These are phyloP conservation scores for Fonsecaea nubica DNA, from an alignment of 2,329 filamentous ascomycete species.

Conservation along the genomic window DNA sequence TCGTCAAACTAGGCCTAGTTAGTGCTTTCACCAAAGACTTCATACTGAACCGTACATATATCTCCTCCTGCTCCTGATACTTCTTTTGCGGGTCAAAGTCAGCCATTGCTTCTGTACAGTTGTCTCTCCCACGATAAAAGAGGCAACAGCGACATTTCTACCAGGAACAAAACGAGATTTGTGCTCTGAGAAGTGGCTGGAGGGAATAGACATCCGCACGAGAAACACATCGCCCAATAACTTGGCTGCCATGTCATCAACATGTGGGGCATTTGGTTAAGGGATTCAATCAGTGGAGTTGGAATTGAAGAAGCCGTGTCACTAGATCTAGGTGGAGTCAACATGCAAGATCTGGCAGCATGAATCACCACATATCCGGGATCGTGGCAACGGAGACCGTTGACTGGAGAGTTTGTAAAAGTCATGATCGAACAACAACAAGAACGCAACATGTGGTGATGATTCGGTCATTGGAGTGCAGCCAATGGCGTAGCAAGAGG, in stretches of 20 bases:
- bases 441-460: background rate
- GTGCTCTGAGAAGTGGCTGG: background rate
- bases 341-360: background rate
- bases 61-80: conserved; percentile 38
- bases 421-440: background rate
- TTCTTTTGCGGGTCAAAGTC: conserved; percentile 36
- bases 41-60: conserved; percentile 36
- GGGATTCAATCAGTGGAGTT: background rate
- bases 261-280: background rate
- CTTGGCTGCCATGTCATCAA: background rate
- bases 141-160: background rate
- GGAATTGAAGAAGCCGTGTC: background rate
- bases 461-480: conserved; percentile 10
- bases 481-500: background rate
- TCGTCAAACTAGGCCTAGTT: conserved; percentile 63
- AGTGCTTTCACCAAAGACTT: background rate
- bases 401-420: background rate
- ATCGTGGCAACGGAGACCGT: background rate
- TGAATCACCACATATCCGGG: background rate
- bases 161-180: background rate
- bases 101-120: conserved; percentile 22
- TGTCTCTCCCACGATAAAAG: no score
- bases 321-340: conserved; percentile 13
- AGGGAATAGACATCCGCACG: background rate
- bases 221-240: background rate